These are phyloP conservation scores for Thermochaetoides dissita DNA, from an alignment of 2,329 filamentous ascomycete species.

Conservation along the genomic window DNA sequence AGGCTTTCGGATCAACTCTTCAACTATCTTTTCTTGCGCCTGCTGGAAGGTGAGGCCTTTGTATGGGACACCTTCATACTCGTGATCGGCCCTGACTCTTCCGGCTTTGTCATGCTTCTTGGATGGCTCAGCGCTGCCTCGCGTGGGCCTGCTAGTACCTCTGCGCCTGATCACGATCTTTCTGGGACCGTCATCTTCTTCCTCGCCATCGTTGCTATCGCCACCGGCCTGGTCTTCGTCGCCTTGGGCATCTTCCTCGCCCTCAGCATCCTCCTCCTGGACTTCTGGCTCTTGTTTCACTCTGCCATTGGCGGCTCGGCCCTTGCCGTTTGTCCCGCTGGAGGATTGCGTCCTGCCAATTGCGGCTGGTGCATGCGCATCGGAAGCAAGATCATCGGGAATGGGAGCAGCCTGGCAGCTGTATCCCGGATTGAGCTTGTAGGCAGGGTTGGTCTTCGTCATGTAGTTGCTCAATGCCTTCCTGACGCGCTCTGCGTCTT, in stretches of 20 bases:
- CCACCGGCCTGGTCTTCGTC: constrained; percentile 18
- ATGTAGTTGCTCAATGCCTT: constrained; percentile 82
- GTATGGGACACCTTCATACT: constrained; percentile 46
- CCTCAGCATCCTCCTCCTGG: constrained; percentile 21
- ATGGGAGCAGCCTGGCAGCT: constrained; percentile 60
- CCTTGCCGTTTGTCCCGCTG: no score
- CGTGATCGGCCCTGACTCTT: constrained; percentile 31
- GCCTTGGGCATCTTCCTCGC: constrained; percentile 20
- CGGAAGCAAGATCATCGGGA: constrained; percentile 26
- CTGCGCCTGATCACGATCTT: constrained; percentile 15
- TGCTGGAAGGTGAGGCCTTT: constrained; percentile 65
- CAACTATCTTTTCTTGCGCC: constrained; percentile 73
- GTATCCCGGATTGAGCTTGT: constrained; percentile 51
- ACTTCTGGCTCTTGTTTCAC: constrained; percentile 19
- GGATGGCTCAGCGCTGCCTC: constrained; percentile 21
- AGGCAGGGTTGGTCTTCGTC: constrained; percentile 75
- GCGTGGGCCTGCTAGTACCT: constrained; percentile 21
- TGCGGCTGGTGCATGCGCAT: no score
- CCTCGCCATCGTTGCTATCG: constrained; percentile 16
- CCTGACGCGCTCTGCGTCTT: constrained; percentile 74
- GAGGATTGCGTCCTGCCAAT: no score
- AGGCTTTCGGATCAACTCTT: constrained; percentile 55
- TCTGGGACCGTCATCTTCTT: constrained; percentile 14
- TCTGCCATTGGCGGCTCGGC: neutral
- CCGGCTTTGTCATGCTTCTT: constrained; percentile 17